phyloP scores from a whole-genome alignment of 2,329 filamentous ascomycete genomes.

The Fusarium nanum region DNA sequence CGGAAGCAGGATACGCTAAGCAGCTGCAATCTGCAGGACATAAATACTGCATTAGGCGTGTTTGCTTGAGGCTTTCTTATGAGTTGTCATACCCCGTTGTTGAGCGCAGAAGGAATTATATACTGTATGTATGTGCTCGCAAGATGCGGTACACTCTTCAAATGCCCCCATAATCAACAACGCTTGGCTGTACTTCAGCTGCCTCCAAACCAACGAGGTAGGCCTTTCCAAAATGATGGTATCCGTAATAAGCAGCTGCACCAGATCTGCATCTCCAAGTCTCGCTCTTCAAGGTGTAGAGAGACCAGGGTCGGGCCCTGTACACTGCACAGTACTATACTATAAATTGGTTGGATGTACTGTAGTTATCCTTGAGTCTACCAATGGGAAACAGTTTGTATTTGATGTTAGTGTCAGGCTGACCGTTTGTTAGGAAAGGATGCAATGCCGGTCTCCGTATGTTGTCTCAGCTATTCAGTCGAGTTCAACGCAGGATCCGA shows the following conservation, averaged over 20 bases:
- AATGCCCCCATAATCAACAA: slow-evolving; percentile 11
- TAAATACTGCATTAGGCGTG: slow-evolving; percentile 37
- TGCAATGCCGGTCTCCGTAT: slow-evolving; percentile 3
- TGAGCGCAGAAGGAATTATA: slow-evolving; percentile 1
- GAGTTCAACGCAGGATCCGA: slow-evolving; percentile 1
- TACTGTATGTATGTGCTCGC: background rate
- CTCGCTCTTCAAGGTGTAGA: slow-evolving; percentile 3
- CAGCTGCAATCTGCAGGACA: slow-evolving; percentile 39
- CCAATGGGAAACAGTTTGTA: slow-evolving; percentile 8
- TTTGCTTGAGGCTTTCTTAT: slow-evolving; percentile 3
- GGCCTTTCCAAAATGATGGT: slow-evolving; percentile 17
- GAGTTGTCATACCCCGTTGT: slow-evolving; percentile 15
- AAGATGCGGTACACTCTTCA: background rate
- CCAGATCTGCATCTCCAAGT: slow-evolving; percentile 23
- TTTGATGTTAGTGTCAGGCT: background rate
- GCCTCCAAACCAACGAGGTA: slow-evolving; percentile 9
- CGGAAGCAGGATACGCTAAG: slow-evolving; percentile 8
- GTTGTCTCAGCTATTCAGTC: slow-evolving; percentile 12
- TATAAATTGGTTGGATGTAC: background rate
- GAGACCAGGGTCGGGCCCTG: background rate
- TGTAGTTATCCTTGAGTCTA: background rate
- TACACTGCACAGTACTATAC: background rate
- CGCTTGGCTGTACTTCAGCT: slow-evolving; percentile 9
- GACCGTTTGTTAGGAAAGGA: background rate
- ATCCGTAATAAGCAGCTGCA: slow-evolving; percentile 14